phyloP scores from a whole-genome alignment of 306 rosid species.

The Gillenia trifoliata region DNA sequence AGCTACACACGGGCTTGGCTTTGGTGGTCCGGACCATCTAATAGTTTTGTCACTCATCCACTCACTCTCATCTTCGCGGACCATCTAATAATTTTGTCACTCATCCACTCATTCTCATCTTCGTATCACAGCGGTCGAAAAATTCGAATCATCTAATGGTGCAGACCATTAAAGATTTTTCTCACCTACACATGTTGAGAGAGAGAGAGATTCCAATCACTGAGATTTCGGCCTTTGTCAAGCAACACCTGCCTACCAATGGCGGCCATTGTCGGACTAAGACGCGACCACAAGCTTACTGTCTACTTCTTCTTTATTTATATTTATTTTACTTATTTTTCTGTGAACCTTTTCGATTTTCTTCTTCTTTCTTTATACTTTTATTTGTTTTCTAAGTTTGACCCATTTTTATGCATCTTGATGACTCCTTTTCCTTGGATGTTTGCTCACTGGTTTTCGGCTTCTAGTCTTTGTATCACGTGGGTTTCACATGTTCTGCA shows the following conservation, averaged over 20 bases:
- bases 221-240: conserved; percentile 16
- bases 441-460: background rate
- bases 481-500: conserved; percentile 28
- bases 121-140: no score
- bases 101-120: no score
- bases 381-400: background rate
- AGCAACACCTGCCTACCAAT: conserved; percentile 3
- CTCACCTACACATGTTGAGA: background rate
- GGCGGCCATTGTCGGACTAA: conserved; percentile 21
- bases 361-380: background rate
- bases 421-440: conserved; percentile 2
- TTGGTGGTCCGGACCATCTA: no score
- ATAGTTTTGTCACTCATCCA: no score
- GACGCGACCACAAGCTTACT: conserved; percentile 1
- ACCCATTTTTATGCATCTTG: background rate
- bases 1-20: no score
- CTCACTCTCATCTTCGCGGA: no score
- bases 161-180: no score
- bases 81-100: no score
- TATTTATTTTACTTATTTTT: background rate
- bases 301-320: background rate
- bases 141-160: no score
- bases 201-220: background rate
- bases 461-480: conserved; percentile 9
- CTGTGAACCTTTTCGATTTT: background rate